These are phyloP conservation scores for Astragalus glycyphyllos DNA, from an alignment of 306 rosid genomes.

Conservation along the genomic window DNA sequence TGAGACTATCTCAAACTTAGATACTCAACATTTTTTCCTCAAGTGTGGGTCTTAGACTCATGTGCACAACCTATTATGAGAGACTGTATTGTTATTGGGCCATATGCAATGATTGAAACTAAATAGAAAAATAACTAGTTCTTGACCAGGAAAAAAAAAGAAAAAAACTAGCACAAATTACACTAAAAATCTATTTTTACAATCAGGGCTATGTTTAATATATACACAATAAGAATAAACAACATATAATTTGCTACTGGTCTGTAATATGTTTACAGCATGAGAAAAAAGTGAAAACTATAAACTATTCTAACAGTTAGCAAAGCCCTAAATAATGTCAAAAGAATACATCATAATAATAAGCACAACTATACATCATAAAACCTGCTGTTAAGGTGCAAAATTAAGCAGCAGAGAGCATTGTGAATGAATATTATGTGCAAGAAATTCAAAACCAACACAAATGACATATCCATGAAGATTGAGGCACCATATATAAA, in stretches of 20 bases:
- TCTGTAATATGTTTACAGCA: constrained; percentile 17
- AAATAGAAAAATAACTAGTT: constrained; percentile 3
- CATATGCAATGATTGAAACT: neutral
- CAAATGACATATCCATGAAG: no score
- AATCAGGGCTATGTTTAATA: constrained; percentile 25
- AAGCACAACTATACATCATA: constrained; percentile 35
- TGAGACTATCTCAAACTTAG: no score
- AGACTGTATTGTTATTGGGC: no score
- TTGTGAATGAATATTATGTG: no score
- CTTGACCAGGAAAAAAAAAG: no score
- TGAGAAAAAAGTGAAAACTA: constrained; percentile 1
- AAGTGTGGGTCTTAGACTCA: no score
- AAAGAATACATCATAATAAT: constrained; percentile 32
- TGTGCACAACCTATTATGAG: no score
- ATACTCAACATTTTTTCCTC: no score
- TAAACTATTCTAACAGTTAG: constrained; percentile 9
- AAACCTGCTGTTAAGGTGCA: no score
- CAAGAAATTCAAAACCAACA: no score
- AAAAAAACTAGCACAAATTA: constrained; percentile 13
- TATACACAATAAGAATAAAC: constrained; percentile 44
- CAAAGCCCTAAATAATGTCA: constrained; percentile 36
- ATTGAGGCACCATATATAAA: constrained; percentile 29
- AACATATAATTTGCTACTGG: neutral
- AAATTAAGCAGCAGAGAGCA: no score
- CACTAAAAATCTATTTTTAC: constrained; percentile 31